Conservation (phyloP, 352 stramenopile genomes). For the Pythium brassicae region DNA sequence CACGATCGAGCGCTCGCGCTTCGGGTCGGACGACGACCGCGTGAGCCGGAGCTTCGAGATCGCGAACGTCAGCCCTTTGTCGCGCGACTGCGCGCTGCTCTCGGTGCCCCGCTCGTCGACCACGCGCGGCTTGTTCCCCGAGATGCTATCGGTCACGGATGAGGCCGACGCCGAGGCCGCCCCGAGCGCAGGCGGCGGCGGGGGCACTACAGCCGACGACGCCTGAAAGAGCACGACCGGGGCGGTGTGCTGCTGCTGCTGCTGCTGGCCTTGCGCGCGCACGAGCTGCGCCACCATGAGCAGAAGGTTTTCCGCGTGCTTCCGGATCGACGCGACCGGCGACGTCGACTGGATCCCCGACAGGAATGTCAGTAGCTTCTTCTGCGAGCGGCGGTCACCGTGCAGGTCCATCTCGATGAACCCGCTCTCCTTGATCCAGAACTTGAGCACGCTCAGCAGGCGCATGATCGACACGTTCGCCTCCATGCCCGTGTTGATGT, state of each 20-base stretch:
- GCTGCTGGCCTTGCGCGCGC: conserved; percentile 44
- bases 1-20: conserved; percentile 59
- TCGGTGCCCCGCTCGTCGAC: conserved; percentile 20
- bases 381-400: conserved; percentile 61
- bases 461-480: conserved; percentile 86
- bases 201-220: background rate
- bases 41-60: conserved; percentile 62
- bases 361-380: conserved; percentile 70
- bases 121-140: conserved; percentile 12
- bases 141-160: conserved; percentile 19
- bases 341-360: conserved; percentile 75
- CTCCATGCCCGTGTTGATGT: conserved; percentile 79
- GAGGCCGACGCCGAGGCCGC: conserved; percentile 27
- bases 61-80: conserved; percentile 37
- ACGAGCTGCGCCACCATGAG: conserved; percentile 59
- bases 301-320: conserved; percentile 70
- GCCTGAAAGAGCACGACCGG: conserved; percentile 8
- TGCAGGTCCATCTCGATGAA: conserved; percentile 79
- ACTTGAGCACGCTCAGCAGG: conserved; percentile 82
- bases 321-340: conserved; percentile 65
- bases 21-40: conserved; percentile 73
- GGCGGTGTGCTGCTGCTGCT: conserved; percentile 13
- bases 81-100: conserved; percentile 1
- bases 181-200: conserved; percentile 22
- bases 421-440: conserved; percentile 84